A percentile compares a stretch with the other conserved stretches of the same genome.
phyloP scores from a whole-genome alignment of 192 early-diverging fungal species.

The Backusella luteola region DNA sequence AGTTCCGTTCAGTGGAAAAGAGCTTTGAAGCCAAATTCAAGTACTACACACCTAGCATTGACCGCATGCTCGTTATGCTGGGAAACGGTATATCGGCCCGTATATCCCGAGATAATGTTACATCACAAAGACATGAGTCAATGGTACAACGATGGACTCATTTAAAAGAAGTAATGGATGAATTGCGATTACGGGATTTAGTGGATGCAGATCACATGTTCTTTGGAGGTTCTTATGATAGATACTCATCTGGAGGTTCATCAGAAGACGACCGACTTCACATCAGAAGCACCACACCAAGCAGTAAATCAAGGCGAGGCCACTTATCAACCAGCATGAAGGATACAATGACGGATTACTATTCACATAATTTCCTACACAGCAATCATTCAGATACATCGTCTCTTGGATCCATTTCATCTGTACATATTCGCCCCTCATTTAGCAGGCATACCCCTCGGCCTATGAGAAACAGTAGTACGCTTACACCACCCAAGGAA shows the following conservation, averaged over 20 bases:
- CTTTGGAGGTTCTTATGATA: background rate
- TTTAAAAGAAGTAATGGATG: slow-evolving; percentile 40
- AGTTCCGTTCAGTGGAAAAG: slow-evolving; percentile 47
- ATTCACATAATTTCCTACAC: slow-evolving; percentile 6
- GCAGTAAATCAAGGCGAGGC: background rate
- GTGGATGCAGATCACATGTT: slow-evolving; percentile 23
- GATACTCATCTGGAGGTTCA: slow-evolving; percentile 3
- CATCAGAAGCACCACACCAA: background rate
- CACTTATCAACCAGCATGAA: background rate
- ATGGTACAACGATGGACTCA: slow-evolving; percentile 52
- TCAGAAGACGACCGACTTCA: background rate
- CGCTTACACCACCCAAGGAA: background rate
- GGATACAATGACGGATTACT: background rate
- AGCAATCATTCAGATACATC: slow-evolving; percentile 23
- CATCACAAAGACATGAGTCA: slow-evolving; percentile 42
- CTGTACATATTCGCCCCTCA: background rate
- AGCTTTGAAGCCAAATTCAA: slow-evolving; percentile 58
- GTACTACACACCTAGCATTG: slow-evolving; percentile 55
- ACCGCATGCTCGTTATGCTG: slow-evolving; percentile 55
- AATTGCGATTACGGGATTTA: slow-evolving; percentile 25
- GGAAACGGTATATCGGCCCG: slow-evolving; percentile 53
- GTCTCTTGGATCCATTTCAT: background rate
- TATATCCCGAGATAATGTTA: slow-evolving; percentile 37
- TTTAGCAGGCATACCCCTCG: background rate
- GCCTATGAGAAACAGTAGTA: background rate